Conservation (phyloP, 1,284 basidiomycete species). For the Ustilago xerochloae region DNA sequence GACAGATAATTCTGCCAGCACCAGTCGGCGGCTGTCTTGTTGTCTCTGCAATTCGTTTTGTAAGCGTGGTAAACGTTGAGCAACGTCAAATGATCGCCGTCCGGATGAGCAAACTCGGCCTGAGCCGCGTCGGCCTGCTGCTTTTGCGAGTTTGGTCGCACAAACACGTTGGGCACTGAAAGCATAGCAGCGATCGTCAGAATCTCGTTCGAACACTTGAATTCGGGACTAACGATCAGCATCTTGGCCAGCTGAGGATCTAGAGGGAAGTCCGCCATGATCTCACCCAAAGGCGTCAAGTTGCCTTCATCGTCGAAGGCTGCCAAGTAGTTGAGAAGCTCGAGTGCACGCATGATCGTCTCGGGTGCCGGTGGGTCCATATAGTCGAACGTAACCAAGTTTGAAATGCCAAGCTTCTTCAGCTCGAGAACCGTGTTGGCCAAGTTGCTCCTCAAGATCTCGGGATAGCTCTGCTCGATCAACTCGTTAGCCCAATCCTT, state of each 20-base stretch:
- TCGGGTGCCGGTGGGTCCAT: slow-evolving; percentile 84
- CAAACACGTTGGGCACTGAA: slow-evolving; percentile 89
- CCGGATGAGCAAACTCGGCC: slow-evolving; percentile 86
- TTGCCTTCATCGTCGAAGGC: slow-evolving; percentile 95
- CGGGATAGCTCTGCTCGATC: slow-evolving; percentile 95
- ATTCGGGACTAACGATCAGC: slow-evolving; percentile 92
- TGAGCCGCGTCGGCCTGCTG: slow-evolving; percentile 93
- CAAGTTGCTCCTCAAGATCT: slow-evolving; percentile 85
- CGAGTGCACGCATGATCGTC: slow-evolving; percentile 96
- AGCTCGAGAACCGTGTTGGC: slow-evolving; percentile 94
- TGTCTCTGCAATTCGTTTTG: slow-evolving; percentile 72
- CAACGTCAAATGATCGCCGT: slow-evolving; percentile 93
- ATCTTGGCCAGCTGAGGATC: slow-evolving; percentile 94
- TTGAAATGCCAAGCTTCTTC: slow-evolving; percentile 83
- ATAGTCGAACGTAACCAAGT: slow-evolving; percentile 79
- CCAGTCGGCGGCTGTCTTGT: slow-evolving; percentile 74
- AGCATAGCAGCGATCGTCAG: slow-evolving; percentile 96
- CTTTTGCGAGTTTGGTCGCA: slow-evolving; percentile 81
- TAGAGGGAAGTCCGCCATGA: slow-evolving; percentile 98
- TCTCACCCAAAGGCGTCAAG: slow-evolving; percentile 83
- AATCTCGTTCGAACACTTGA: slow-evolving; percentile 95
- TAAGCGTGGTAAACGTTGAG: slow-evolving; percentile 97
- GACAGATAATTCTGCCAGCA: slow-evolving; percentile 93
- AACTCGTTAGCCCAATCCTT: slow-evolving; percentile 88
- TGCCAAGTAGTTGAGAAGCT: slow-evolving; percentile 89